phyloP scores from a whole-genome alignment of 2,329 filamentous ascomycete genomes.

The Alternaria alternata region DNA sequence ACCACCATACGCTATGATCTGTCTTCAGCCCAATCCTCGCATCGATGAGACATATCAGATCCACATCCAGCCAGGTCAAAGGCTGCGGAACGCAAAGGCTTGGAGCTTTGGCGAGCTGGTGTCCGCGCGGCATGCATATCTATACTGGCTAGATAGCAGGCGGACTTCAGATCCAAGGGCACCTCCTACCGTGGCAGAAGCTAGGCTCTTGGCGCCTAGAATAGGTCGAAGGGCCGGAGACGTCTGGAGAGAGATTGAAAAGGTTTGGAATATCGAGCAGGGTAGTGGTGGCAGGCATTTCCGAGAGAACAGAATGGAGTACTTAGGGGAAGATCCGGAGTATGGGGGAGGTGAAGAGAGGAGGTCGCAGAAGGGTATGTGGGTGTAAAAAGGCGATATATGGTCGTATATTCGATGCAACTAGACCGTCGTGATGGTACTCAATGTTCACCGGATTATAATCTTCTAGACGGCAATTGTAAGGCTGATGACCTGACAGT shows the following conservation, averaged over 20 bases:
- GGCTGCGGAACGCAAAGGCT: not conserved
- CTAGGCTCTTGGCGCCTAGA: slow-evolving; percentile 12
- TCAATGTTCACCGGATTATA: not conserved
- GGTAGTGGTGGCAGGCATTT: slow-evolving; percentile 6
- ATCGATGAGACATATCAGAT: slow-evolving; percentile 24
- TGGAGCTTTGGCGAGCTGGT: slow-evolving; percentile 25
- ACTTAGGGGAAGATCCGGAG: slow-evolving; percentile 19
- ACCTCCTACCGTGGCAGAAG: slow-evolving; percentile 17
- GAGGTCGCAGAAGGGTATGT: slow-evolving; percentile 13
- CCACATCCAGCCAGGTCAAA: slow-evolving; percentile 5
- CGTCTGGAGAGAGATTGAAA: slow-evolving; percentile 24
- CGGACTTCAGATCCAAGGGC: slow-evolving; percentile 12
- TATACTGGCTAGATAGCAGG: slow-evolving; percentile 27
- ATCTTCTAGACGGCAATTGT: not conserved
- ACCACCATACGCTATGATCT: slow-evolving; percentile 1
- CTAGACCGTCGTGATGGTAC: not conserved
- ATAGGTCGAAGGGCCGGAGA: slow-evolving; percentile 14
- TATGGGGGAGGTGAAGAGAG: not conserved
- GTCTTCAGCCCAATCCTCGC: not conserved
- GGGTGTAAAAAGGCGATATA: not conserved
- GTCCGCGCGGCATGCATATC: slow-evolving; percentile 23
- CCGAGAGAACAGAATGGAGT: slow-evolving; percentile 14
- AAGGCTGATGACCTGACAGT: not conserved
- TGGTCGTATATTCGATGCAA: not conserved
- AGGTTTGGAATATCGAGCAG: slow-evolving; percentile 23